Evolutionary conservation across 176 grass and related monocot genomes (phyloP), one percentile per base, ranked within the genome.

Genomic region (Musa beccarii): DNA sequence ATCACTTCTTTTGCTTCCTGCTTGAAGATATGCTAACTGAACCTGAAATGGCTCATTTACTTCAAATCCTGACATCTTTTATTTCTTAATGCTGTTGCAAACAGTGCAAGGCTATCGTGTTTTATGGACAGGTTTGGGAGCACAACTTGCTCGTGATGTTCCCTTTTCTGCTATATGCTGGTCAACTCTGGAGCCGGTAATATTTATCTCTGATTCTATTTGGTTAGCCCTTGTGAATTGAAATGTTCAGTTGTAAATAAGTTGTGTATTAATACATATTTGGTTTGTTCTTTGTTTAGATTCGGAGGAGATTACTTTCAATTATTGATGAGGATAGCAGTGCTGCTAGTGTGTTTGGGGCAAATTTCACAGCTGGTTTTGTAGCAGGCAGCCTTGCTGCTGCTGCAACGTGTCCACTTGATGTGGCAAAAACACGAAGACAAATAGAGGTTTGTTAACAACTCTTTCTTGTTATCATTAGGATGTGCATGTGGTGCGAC

Each of bases 131-230:
- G 93, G 93, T 66, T 87, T 90, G 63, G 93, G 93, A 74, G 93
- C 93, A 72, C 93, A 96, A 82, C 85, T 96, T 72, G 87, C 89
- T 67, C 80, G 93, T 52, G 93, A 96, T 84, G 93, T 96, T 81
- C 93, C 93, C 54, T 96, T 96, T 84, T 96, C 93, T 71, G 89
- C 87, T 79, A 85, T 96, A 84, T 96, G 93, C 76, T 96, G 93
- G 93, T 84, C 85, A 81, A 92, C 87, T 56, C 89, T 96, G 75
- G 93, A 96, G 79, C 93, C 93, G 1, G 92, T 92, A 75, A 3
- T 85, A 49, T 83, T 65, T n/a, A 34, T 76, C 10, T 54, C 67
- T 11, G 25, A 15, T 49, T 17, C 67, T n/a, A 17, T 62, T 62
- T 62, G 7, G 17, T 2, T 15, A 62, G 13, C 57, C 57, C 20